Base-by-base conservation (phyloP, 176 grass and related monocot species). In the Avena eriantha region DNA sequence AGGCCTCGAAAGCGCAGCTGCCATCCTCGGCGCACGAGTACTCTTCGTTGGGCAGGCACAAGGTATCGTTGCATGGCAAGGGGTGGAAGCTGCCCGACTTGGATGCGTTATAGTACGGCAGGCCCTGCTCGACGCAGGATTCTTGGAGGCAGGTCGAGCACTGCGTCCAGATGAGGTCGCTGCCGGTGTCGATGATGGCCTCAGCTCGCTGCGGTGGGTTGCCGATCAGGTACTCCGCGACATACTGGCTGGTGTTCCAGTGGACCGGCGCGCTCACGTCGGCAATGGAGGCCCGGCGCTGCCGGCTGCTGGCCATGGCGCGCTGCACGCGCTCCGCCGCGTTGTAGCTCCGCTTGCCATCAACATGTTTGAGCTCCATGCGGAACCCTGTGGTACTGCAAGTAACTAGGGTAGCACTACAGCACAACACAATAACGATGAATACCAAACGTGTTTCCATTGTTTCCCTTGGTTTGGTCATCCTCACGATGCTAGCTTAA, bases 91-190 rank as follows among this genome's bases (percentile, higher is more conserved):
- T 86, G 24, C 12, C 1, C 8, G 77, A 86, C 1, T 7, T 13
- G 8, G 84, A 79, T 10, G 35, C 8, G 76, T 86, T 80, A 64
- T 70, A 86, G 76, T 86, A 86, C 4, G 84, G 76, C 35, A 86
- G 64, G 64, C 43, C 23, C 84, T 86, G 84, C 49, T 12, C 23
- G 16, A 1, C 49, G 64, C 75, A 79, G 1, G 7, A 47, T 47
- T 47, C 43, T 1, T 29, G 54, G 77, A 10, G 45, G 81, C 69
- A 83, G 2, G 51, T 24, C 2, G 21, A 15, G 84, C 95, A 97
- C 81, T 97, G 93, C 54, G 93, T 97, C 93, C 95, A 97, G 18
- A 87, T 76, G 79, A 97, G 90, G 86, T 97, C 89, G 50, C 95
- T 95, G 59, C 95, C 90, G 4, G 90, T 97, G 88, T 97, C 93